Evolutionary conservation across 139 green algal genomes (phyloP).

Genomic region (Chlamydomonas sphaeroides): DNA sequence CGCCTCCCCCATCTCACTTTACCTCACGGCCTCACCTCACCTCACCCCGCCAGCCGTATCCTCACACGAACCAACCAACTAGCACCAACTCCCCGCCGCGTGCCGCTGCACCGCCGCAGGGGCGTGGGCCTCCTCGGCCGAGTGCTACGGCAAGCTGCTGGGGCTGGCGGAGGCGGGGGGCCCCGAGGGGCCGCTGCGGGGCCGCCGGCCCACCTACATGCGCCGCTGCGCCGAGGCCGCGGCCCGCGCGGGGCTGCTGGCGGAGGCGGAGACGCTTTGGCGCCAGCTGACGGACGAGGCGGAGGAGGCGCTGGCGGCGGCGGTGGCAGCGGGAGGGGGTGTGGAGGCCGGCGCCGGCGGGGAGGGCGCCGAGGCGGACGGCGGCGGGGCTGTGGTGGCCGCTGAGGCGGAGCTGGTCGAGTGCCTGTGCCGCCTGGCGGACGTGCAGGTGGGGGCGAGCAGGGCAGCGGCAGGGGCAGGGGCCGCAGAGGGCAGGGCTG

Average conservation of each 20-base stretch:
- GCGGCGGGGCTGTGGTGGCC: background rate
- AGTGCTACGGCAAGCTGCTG: conserved; percentile 19
- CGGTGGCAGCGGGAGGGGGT: background rate
- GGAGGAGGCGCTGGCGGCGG: conserved; percentile 12
- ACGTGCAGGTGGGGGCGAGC: conserved; percentile 64
- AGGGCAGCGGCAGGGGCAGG: too few species aligned
- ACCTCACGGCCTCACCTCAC: too few species aligned
- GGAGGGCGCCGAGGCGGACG: background rate
- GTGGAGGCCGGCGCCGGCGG: background rate
- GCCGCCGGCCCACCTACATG: conserved; percentile 6
- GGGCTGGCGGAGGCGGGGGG: conserved; percentile 18
- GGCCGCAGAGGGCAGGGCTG: too few species aligned
- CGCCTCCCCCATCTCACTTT: too few species aligned
- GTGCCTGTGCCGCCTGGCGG: conserved; percentile 63
- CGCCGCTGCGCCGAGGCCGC: conserved; percentile 32
- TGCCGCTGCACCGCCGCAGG: too few species aligned
- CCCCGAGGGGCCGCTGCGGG: background rate
- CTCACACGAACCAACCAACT: too few species aligned
- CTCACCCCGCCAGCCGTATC: too few species aligned
- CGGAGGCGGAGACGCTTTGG: conserved; percentile 54
- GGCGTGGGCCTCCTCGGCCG: conserved; percentile 10
- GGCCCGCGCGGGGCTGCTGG: conserved; percentile 47
- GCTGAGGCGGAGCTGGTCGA: conserved; percentile 52
- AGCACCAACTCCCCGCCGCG: too few species aligned
- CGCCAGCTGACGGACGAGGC: conserved; percentile 37